Percentiles rank a stretch among this genome's conserved stretches.
phyloP scores from a whole-genome alignment of 257 asterid species.

The Verbena officinalis region DNA sequence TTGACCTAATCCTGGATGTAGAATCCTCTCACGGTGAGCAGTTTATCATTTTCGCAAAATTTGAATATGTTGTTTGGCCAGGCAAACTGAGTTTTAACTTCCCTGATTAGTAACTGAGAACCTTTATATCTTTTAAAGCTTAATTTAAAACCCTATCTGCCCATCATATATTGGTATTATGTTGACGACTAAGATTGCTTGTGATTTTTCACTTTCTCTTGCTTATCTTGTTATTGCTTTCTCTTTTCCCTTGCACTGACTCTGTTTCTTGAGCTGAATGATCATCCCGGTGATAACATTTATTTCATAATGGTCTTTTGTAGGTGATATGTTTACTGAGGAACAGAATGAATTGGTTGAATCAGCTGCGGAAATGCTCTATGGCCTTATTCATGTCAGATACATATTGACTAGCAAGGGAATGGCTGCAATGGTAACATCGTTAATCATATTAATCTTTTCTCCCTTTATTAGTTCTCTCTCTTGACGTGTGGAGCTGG shows the following conservation, averaged over 20 bases:
- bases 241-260: not conserved
- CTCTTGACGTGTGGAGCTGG: slow-evolving; percentile 24
- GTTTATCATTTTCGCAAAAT: slow-evolving; percentile 10
- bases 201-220: too few relatives aligned
- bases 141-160: not conserved
- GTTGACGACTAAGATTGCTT: not conserved
- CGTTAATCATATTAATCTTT: slow-evolving; percentile 22
- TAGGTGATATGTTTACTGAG: slow-evolving; percentile 92
- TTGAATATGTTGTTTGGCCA: slow-evolving; percentile 1
- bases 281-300: slow-evolving; percentile 27
- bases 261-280: slow-evolving; percentile 15
- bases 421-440: slow-evolving; percentile 92
- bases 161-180: not conserved
- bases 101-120: not conserved
- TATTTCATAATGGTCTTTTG: slow-evolving; percentile 25
- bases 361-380: slow-evolving; percentile 98
- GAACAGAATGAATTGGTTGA: slow-evolving; percentile 96
- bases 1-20: slow-evolving; percentile 90
- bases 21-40: slow-evolving; percentile 91
- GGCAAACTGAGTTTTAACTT: not conserved
- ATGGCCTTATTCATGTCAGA: slow-evolving; percentile 89
- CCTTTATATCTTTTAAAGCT: not conserved
- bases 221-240: slow-evolving; percentile 5
- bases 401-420: slow-evolving; percentile 95
- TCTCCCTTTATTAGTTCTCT: not conserved